phyloP scores from a whole-genome alignment of 208 protist species.

The Leishmania major region DNA sequence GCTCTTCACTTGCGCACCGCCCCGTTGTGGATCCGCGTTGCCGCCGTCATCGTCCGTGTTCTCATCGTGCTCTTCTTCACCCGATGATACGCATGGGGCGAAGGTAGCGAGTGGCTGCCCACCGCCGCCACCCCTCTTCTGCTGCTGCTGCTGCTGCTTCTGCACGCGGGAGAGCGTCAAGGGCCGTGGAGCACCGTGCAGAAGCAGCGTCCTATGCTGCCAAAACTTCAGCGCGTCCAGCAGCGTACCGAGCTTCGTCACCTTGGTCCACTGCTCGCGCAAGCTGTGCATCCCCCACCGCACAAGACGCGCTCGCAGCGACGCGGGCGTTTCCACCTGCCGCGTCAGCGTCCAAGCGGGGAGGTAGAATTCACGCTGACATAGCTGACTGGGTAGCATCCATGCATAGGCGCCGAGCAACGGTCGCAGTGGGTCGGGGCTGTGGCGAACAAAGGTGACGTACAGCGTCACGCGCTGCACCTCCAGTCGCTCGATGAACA shows the following conservation, averaged over 20 bases:
- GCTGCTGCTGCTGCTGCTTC: constrained; percentile 19
- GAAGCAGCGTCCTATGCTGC: constrained; percentile 29
- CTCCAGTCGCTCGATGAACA: constrained; percentile 57
- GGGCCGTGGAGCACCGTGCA: constrained; percentile 33
- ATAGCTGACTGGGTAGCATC: constrained; percentile 68
- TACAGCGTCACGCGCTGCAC: constrained; percentile 58
- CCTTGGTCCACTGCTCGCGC: constrained; percentile 80
- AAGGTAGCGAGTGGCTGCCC: constrained; percentile 4
- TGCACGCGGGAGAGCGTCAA: constrained; percentile 39
- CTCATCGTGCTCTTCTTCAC: constrained; percentile 19
- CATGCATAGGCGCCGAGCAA: constrained; percentile 71
- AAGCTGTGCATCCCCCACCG: constrained; percentile 65
- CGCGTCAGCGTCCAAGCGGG: constrained; percentile 40
- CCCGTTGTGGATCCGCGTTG: neutral
- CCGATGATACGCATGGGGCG: constrained; percentile 23
- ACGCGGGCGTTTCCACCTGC: constrained; percentile 50
- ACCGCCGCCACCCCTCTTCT: neutral
- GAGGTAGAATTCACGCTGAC: constrained; percentile 59
- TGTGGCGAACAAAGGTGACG: constrained; percentile 62
- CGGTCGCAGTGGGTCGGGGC: constrained; percentile 62
- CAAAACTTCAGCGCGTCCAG: constrained; percentile 53
- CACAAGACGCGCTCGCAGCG: constrained; percentile 39
- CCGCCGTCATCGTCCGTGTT: neutral
- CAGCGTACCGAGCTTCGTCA: constrained; percentile 68
- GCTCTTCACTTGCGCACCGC: neutral